Percentiles rank a stretch among this genome's conserved stretches.
Conservation (phyloP, 352 stramenopile genomes). For the Globisporangium perplexum region DNA sequence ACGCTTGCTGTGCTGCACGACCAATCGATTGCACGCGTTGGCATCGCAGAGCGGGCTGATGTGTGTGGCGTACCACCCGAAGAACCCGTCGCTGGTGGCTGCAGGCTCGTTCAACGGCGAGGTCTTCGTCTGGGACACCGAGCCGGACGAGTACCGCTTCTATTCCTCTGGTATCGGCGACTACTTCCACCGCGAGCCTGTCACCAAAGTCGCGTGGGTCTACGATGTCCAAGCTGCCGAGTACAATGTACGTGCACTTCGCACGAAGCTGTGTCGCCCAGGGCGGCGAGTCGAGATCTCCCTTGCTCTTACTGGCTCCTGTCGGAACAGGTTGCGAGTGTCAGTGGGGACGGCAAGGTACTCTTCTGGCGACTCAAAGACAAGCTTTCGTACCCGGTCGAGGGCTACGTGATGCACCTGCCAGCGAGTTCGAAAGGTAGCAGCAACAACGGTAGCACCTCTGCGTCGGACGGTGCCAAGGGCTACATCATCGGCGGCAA, state of each 20-base stretch:
- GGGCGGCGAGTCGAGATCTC: not conserved
- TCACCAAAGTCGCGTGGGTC: conserved; percentile 80
- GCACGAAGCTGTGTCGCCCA: not conserved
- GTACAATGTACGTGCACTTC: conserved; percentile 44
- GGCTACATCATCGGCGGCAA: conserved; percentile 52
- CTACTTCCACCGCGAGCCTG: conserved; percentile 84
- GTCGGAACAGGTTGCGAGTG: conserved; percentile 45
- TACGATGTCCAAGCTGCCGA: conserved; percentile 66
- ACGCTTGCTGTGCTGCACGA: not conserved
- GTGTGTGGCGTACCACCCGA: conserved; percentile 83
- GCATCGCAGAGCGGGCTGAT: conserved; percentile 77
- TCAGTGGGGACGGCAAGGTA: conserved; percentile 81
- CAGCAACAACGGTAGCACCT: conserved; percentile 6
- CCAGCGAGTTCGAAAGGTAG: conserved; percentile 12
- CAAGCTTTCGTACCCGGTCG: conserved; percentile 79
- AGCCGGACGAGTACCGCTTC: conserved; percentile 59
- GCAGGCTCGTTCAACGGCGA: conserved; percentile 86
- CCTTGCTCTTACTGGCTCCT: not conserved
- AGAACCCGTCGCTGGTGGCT: conserved; percentile 74
- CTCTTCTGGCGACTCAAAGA: conserved; percentile 86
- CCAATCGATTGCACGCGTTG: too few species aligned
- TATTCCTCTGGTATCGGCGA: conserved; percentile 81
- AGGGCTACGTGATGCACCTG: conserved; percentile 77
- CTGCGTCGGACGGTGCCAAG: not conserved
- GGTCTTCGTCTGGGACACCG: conserved; percentile 75